Evolutionary conservation across 2,329 filamentous ascomycete species (phyloP), one percentile per base, ranked within the genome.

Genomic region (Pestalotiopsis fici): DNA sequence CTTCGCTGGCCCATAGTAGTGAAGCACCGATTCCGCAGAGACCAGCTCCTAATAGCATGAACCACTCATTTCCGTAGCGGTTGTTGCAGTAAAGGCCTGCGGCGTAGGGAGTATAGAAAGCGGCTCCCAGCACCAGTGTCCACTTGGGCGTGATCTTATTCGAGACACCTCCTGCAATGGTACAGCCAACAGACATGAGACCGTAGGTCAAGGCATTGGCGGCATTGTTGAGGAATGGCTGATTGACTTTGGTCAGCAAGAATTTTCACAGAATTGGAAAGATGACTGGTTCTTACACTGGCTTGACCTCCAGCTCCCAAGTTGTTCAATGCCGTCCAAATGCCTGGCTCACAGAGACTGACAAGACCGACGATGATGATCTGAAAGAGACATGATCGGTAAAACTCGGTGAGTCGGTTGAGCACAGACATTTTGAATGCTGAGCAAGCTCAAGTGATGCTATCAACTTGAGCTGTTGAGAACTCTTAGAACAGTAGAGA

Each of bases 61-160:
- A 62, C 59, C 59, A 62, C 21, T 62, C 35, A 18, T 62, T 62
- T 25, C 59, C 59, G 13, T 62, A 62, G 15, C 59, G 59, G n/a
- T 62, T 62, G 37, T 62, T 62, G 37, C 59, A 62, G 23, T 62
- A 62, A 2, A 62, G 21, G 2, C 59, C 59, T 1, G 59, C 59
- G 2, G 59, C 59, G 18, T 62, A 62, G 11, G 59, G 59, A 2
- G 59, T 62, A 2, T 62, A 62, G 2, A 62, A 62, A 5, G 59
- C 59, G 7, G 59, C 59, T 12, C 59, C 59, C 12, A 62, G 15
- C 2, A 62, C 31, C 23, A 62, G 59, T 18, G 59, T 50, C 59
- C 59, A 62, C 21, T 62, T 62, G 2, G 59, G 59, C n/a, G 59
- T 62, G 11, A 62, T 62, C 37, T 62, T 62, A 12, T 62, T 62